phyloP scores from a whole-genome alignment of 495 filamentous ascomycete genomes.

The Viridothelium virens region DNA sequence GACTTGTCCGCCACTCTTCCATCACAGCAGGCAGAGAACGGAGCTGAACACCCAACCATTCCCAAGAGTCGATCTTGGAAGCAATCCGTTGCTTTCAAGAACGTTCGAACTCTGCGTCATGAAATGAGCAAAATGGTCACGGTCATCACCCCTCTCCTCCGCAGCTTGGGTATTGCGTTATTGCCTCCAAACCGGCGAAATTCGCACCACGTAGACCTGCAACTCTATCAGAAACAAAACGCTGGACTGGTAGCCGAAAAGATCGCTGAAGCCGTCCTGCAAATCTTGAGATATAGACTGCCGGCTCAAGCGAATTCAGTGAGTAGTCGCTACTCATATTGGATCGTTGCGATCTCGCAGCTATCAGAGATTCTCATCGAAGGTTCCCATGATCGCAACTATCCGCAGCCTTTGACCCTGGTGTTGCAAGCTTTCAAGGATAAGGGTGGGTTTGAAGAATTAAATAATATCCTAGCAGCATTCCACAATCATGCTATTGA shows the following conservation, averaged over 20 bases:
- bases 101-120: conserved; percentile 65
- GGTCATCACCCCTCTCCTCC: conserved; percentile 67
- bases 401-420: conserved; percentile 63
- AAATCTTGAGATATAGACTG: conserved; percentile 47
- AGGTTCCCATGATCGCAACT: conserved; percentile 52
- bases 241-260: conserved; percentile 64
- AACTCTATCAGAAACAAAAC: conserved; percentile 52
- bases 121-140: conserved; percentile 67
- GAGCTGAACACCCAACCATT: background rate
- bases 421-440: conserved; percentile 82
- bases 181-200: conserved; percentile 64
- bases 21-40: background rate
- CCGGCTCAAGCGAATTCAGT: conserved; percentile 39
- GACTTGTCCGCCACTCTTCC: background rate
- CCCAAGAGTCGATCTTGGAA: background rate
- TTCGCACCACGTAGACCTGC: conserved; percentile 18
- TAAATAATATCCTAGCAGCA: conserved; percentile 31
- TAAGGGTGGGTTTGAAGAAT: conserved; percentile 59
- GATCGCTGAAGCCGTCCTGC: conserved; percentile 61
- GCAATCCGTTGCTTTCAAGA: conserved; percentile 56
- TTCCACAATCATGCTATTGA: background rate
- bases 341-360: conserved; percentile 68
- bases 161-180: conserved; percentile 70
- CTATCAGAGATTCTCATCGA: conserved; percentile 74
- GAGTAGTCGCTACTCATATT: conserved; percentile 58